phyloP scores from a whole-genome alignment of 441 rosid species.

The Mallotus repandus region DNA sequence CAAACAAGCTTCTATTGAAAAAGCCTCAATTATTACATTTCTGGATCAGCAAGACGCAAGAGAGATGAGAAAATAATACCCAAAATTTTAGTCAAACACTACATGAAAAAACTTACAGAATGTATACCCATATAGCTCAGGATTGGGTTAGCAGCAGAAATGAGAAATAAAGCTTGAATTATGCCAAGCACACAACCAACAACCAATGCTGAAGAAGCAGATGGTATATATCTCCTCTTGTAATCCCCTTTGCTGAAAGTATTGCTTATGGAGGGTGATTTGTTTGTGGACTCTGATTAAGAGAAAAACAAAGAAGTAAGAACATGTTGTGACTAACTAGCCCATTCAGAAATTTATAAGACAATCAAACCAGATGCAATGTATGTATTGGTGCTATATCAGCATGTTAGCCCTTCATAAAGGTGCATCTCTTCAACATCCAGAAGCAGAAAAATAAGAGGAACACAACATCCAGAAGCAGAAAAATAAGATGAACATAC shows the following conservation, averaged over 20 bases:
- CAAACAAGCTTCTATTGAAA: not conserved
- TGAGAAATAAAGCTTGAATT: slow-evolving; percentile 65
- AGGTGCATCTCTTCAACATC: too few species aligned
- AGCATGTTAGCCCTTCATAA: too few species aligned
- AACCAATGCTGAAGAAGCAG: slow-evolving; percentile 85
- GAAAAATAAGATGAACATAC: slow-evolving; percentile 20
- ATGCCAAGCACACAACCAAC: slow-evolving; percentile 77
- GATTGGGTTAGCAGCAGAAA: slow-evolving; percentile 59
- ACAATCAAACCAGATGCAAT: not conserved
- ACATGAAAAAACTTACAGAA: slow-evolving; percentile 45
- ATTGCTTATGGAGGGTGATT: slow-evolving; percentile 29
- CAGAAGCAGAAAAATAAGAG: too few species aligned
- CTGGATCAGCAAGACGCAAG: not conserved
- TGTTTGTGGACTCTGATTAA: slow-evolving; percentile 17
- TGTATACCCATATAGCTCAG: slow-evolving; percentile 77
- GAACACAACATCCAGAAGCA: too few species aligned
- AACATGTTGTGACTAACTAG: not conserved
- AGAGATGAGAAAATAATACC: not conserved
- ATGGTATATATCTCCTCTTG: slow-evolving; percentile 70
- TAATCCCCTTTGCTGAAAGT: slow-evolving; percentile 26
- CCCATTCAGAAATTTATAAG: not conserved
- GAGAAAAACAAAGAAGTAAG: not conserved
- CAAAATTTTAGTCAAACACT: not conserved
- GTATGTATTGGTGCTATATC: too few species aligned
- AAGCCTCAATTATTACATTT: not conserved